Base-by-base conservation (phyloP, 768 basidiomycete genomes). In the Omphalotus guepiniiformis region DNA sequence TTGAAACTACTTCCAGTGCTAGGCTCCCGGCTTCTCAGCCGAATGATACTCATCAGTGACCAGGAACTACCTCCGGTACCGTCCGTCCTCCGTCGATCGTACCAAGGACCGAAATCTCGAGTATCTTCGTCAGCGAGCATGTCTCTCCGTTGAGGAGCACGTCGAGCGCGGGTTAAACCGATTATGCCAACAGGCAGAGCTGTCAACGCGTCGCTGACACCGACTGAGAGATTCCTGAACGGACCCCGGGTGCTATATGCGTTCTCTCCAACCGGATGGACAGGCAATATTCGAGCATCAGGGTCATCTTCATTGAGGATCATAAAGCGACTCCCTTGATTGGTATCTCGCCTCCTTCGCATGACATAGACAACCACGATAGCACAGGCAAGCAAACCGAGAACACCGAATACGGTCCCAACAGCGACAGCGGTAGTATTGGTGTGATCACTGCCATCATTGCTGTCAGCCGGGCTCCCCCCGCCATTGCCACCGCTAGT, bases 91-190 rank as follows among this genome's bases (percentile, higher is more conserved):
- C 57, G 36, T 47, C 51, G 51, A 4, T 55, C 56, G 38, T 54
- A 53, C 52, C 63, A 53, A 47, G 32, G 48, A 36, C 55, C 55
- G 34, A 85, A 79, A 13, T 79, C 74, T 7, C 72, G 69, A 2
- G 73, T 70, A 55, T 89, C 88, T 62, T 89, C 88, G 46, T 91
- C 86, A 3, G 80, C 85, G 27, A 89, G 74, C 77, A 90, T 88
- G 58, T 90, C 85, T 25, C 75, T 72, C 25, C 87, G 72, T 45
- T 70, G 53, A 11, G 48, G 48, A 15, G 53, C 39, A 55, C 19
- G 55, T 53, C 42, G 59, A 46, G 49, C 60, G 56, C 39, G 59
- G 53, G 19, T 29, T 2, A 47, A 28, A 6, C 46, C 46, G 21
- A 47, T 38, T 12, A 46, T 36, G 27, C 44, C 44, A 18, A 55